Evolutionary conservation across 495 filamentous ascomycete genomes (phyloP).

Genomic region (Podospora conica): DNA sequence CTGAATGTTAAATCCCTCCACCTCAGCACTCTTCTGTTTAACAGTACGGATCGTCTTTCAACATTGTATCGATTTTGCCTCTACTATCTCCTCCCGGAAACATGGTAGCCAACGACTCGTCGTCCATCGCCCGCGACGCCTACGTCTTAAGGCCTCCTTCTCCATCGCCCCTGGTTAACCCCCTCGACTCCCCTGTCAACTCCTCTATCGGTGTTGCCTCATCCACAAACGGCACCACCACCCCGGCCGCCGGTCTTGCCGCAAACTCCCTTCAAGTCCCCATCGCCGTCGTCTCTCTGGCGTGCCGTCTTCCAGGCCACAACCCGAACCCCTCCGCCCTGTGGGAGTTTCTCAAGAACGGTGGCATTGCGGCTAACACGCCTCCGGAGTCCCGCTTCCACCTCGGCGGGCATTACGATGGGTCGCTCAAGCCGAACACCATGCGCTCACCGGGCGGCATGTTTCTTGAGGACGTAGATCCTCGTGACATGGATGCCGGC

Average conservation of each 20-base stretch:
- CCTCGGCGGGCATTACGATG: constrained; percentile 11
- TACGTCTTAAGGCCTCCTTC: neutral
- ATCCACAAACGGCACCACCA: neutral
- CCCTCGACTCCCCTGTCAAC: neutral
- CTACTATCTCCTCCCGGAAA: neutral
- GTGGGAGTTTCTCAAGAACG: constrained; percentile 11
- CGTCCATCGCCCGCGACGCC: neutral
- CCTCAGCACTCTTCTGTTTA: too few relatives aligned
- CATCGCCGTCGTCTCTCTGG: constrained; percentile 12
- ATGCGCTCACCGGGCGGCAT: constrained; percentile 14
- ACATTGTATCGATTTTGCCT: too few relatives aligned
- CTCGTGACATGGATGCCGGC: constrained; percentile 10
- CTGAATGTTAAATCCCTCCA: too few relatives aligned
- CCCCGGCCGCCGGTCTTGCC: neutral
- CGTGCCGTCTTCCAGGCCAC: constrained; percentile 12
- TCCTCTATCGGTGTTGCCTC: neutral
- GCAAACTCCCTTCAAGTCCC: constrained; percentile 4
- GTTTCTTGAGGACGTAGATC: constrained; percentile 11
- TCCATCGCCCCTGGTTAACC: neutral
- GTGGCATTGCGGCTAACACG: constrained; percentile 4
- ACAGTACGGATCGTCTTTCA: too few relatives aligned
- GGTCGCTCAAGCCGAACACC: constrained; percentile 11
- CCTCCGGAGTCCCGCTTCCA: constrained; percentile 8
- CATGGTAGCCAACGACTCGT: neutral
- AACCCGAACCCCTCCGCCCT: constrained; percentile 5